Conservation (phyloP, 2,329 filamentous ascomycete species). For the Aureobasidium sp. region DNA sequence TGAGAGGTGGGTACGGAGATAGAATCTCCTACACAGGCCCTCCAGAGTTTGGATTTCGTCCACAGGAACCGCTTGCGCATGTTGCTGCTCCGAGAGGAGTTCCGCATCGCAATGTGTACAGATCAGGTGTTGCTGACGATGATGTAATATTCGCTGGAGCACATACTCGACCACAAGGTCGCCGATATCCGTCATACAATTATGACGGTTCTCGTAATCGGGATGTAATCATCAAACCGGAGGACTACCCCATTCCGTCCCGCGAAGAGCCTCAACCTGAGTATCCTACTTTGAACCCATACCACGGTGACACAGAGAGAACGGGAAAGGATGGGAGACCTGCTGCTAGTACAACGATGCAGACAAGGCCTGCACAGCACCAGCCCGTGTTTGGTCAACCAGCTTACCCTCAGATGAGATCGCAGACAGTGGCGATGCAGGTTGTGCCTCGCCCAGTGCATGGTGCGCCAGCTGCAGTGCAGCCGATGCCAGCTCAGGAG, state of each 20-base stretch:
- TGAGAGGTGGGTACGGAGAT: neutral
- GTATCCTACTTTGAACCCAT: neutral
- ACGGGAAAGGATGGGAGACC: neutral
- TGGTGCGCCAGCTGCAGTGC: constrained; percentile 29
- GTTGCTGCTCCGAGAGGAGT: neutral
- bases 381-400: constrained; percentile 14
- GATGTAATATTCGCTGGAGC: neutral
- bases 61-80: neutral
- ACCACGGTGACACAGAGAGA: neutral
- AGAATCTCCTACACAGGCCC: constrained; percentile 5
- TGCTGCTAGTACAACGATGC: neutral
- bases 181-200: neutral
- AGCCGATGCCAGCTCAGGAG: constrained; percentile 28
- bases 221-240: neutral
- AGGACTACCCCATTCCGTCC: neutral
- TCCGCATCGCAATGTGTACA: neutral
- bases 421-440: constrained; percentile 5
- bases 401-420: constrained; percentile 13
- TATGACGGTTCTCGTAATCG: neutral
- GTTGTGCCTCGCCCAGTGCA: constrained; percentile 22
- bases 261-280: neutral
- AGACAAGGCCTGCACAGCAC: neutral
- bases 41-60: neutral
- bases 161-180: neutral
- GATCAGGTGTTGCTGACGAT: neutral